Conservation (phyloP, 768 basidiomycete genomes). For the Mycena galericulata region DNA sequence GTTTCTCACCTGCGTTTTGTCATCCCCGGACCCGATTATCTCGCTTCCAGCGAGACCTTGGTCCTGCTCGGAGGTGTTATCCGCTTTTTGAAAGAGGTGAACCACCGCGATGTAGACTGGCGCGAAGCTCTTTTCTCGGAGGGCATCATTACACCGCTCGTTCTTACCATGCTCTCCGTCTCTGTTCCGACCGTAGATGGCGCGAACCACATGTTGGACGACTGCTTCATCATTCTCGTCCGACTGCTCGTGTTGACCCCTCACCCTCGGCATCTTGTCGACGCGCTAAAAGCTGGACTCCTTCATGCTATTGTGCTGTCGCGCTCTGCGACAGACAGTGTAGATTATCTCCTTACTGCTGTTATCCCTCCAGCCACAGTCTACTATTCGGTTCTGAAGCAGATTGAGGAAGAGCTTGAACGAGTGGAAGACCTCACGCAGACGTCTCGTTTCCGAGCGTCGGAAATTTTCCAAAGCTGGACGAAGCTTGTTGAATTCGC, state of each 20-base stretch:
- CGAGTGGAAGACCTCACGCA: not conserved
- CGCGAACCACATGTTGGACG: not conserved
- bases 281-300: not conserved
- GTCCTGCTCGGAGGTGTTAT: not conserved
- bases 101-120: not conserved
- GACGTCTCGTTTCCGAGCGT: not conserved
- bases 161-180: not conserved
- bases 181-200: not conserved
- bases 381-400: constrained; percentile 5
- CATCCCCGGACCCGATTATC: not conserved
- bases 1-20: not conserved
- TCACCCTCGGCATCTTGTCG: not conserved
- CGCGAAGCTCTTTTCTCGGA: not conserved
- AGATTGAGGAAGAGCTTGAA: not conserved
- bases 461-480: not conserved
- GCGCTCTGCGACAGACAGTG: not conserved
- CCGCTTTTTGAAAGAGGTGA: not conserved
- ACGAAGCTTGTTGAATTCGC: not conserved
- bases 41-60: not conserved
- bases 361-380: not conserved
- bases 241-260: not conserved
- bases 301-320: not conserved
- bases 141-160: not conserved
- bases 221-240: constrained; percentile 4
- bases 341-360: not conserved